phyloP scores from a whole-genome alignment of 148 eudicot species.

The Oxyria digyna region DNA sequence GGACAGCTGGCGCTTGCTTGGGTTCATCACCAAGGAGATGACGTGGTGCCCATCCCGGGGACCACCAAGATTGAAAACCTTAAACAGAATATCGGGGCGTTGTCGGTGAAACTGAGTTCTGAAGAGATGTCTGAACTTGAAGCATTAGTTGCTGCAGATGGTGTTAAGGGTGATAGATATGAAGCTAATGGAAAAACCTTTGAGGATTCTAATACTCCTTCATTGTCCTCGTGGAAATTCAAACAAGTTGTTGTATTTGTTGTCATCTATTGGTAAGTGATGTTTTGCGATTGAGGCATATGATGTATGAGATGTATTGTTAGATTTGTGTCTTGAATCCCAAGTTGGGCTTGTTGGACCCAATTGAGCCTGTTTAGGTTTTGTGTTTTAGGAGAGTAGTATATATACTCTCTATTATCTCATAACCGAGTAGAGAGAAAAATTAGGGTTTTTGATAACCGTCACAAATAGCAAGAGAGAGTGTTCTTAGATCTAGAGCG shows the following conservation, averaged over 20 bases:
- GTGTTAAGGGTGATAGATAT: slow-evolving; percentile 26
- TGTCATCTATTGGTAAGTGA: neutral
- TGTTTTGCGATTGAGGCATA: no score
- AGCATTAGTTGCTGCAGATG: slow-evolving; percentile 17
- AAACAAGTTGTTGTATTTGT: neutral
- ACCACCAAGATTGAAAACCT: slow-evolving; percentile 37
- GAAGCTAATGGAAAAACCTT: slow-evolving; percentile 8
- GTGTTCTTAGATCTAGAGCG: no score
- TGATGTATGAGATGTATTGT: no score
- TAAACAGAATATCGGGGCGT: slow-evolving; percentile 27
- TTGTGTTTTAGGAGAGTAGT: no score
- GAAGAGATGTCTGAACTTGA: slow-evolving; percentile 36
- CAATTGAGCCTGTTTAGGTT: no score
- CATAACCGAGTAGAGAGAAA: no score
- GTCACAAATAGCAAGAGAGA: no score
- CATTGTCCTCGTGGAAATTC: slow-evolving; percentile 29
- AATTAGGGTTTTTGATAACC: no score
- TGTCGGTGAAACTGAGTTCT: slow-evolving; percentile 27
- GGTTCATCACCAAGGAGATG: slow-evolving; percentile 38
- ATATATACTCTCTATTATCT: no score
- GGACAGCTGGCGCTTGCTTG: slow-evolving; percentile 39
- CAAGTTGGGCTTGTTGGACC: no score
- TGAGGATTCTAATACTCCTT: slow-evolving; percentile 26
- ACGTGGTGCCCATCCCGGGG: slow-evolving; percentile 36
- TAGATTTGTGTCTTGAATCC: no score